These are phyloP conservation scores for Cytospora leucostoma DNA, from an alignment of 2,329 filamentous ascomycete genomes.

Conservation along the genomic window DNA sequence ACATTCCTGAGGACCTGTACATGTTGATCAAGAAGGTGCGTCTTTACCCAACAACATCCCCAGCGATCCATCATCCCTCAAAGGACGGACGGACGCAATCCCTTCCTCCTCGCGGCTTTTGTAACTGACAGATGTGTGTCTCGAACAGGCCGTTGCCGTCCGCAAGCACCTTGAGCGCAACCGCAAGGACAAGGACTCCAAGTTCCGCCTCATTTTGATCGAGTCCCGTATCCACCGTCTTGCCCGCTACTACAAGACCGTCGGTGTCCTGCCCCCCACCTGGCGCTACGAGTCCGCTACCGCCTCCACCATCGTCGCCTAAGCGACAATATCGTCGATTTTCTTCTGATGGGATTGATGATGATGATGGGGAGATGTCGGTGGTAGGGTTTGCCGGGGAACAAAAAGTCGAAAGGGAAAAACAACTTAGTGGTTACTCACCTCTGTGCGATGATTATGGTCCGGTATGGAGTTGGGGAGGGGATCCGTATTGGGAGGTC, in stretches of 20 bases:
- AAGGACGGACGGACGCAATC: no score
- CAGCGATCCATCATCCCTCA: neutral
- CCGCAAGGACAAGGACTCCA: slow-evolving; percentile 99
- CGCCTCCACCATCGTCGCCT: slow-evolving; percentile 90
- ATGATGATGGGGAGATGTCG: slow-evolving; percentile 34
- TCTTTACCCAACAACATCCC: neutral
- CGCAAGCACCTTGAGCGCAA: slow-evolving; percentile 99
- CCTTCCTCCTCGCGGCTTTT: neutral
- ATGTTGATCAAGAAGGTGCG: slow-evolving; percentile 99
- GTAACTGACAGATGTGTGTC: slow-evolving; percentile 28
- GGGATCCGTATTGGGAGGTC: slow-evolving; percentile 1
- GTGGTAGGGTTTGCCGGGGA: slow-evolving; percentile 14
- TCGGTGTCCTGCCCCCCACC: slow-evolving; percentile 79
- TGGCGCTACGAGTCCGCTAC: slow-evolving; percentile 99
- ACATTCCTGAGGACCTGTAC: slow-evolving; percentile 99
- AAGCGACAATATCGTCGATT: slow-evolving; percentile 46
- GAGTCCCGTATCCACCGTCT: slow-evolving; percentile 99
- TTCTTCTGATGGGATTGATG: slow-evolving; percentile 16
- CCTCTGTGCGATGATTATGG: slow-evolving; percentile 13
- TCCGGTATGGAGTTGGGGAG: slow-evolving; percentile 48
- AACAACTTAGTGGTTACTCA: slow-evolving; percentile 25
- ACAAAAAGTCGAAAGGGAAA: slow-evolving; percentile 15
- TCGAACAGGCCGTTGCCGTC: slow-evolving; percentile 86
- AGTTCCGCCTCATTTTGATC: slow-evolving; percentile 99
- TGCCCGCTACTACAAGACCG: slow-evolving; percentile 98